phyloP scores from a whole-genome alignment of 2,329 filamentous ascomycete species.

The Stachybotrys chlorohalonatus region DNA sequence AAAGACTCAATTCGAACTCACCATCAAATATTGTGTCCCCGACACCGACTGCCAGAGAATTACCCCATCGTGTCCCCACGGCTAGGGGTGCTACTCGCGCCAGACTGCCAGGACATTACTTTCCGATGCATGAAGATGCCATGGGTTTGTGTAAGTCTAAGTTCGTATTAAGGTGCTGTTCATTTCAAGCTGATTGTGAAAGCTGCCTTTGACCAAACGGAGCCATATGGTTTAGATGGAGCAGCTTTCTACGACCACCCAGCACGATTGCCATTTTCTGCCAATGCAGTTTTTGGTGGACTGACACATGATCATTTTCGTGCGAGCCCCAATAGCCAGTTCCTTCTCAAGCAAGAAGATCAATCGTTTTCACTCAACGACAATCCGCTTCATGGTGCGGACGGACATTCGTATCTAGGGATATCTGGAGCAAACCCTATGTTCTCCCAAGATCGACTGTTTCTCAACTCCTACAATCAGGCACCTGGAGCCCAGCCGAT shows the following conservation, averaged over 20 bases:
- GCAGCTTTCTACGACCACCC: constrained; percentile 19
- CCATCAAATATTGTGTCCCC: constrained; percentile 29
- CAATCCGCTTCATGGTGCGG: constrained; percentile 10
- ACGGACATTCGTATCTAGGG: constrained; percentile 15
- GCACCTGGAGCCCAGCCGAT: constrained; percentile 10
- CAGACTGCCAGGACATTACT: constrained; percentile 8
- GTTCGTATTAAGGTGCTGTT: background rate
- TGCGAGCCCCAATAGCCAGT: constrained; percentile 10
- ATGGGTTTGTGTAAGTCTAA: constrained; percentile 3
- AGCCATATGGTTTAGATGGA: constrained; percentile 20
- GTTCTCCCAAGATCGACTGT: constrained; percentile 20
- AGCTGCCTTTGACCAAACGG: constrained; percentile 17
- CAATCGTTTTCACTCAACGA: constrained; percentile 9
- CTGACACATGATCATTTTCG: constrained; percentile 17
- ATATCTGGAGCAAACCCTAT: constrained; percentile 22
- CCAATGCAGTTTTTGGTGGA: constrained; percentile 3
- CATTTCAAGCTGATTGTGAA: constrained; percentile 4
- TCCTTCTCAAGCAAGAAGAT: constrained; percentile 17
- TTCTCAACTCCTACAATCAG: constrained; percentile 16
- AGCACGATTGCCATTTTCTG: constrained; percentile 17
- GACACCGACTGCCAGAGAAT: constrained; percentile 18
- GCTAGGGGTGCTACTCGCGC: constrained; percentile 12
- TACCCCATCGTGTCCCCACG: constrained; percentile 12
- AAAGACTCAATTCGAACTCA: constrained; percentile 25
- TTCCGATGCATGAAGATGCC: constrained; percentile 1